Conservation (phyloP, 495 filamentous ascomycete genomes). For the Xylaria bambusicola region DNA sequence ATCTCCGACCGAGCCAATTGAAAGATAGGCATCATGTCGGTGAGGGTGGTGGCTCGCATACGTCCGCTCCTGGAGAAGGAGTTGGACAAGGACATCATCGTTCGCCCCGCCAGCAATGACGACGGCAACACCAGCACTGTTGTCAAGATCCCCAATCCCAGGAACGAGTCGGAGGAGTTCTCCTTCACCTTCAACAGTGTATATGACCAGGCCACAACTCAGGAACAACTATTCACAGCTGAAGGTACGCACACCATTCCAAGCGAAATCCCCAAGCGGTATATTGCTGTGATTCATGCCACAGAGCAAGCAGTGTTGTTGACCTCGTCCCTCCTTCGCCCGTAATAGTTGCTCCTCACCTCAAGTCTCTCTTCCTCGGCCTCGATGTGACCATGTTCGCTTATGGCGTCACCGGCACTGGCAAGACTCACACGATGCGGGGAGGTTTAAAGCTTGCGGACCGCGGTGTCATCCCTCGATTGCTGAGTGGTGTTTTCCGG, state of each 20-base stretch:
- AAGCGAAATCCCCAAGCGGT: too few relatives aligned
- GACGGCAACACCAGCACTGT: conserved; percentile 62
- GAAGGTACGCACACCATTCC: conserved; percentile 65
- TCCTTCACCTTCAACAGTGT: conserved; percentile 95
- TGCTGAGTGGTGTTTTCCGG: conserved; percentile 86
- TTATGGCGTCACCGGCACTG: conserved; percentile 93
- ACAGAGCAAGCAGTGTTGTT: too few relatives aligned
- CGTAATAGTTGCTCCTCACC: conserved; percentile 53
- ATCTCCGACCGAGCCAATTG: neutral
- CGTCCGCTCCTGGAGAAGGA: conserved; percentile 84
- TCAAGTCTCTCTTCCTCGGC: conserved; percentile 92
- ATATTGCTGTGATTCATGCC: too few relatives aligned
- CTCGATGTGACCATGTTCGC: conserved; percentile 94
- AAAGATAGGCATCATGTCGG: conserved; percentile 51
- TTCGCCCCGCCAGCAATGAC: conserved; percentile 60
- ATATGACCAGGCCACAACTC: conserved; percentile 75
- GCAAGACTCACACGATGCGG: conserved; percentile 98
- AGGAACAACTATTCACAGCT: conserved; percentile 82
- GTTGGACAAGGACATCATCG: conserved; percentile 79
- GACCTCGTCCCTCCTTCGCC: neutral
- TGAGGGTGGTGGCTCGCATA: conserved; percentile 86
- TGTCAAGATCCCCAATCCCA: conserved; percentile 91
- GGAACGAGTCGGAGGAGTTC: conserved; percentile 87
- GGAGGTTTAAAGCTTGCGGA: conserved; percentile 88
- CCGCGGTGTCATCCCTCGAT: conserved; percentile 84